Conservation (phyloP, 768 basidiomycete species). For the Xerocomus spinulosus region DNA sequence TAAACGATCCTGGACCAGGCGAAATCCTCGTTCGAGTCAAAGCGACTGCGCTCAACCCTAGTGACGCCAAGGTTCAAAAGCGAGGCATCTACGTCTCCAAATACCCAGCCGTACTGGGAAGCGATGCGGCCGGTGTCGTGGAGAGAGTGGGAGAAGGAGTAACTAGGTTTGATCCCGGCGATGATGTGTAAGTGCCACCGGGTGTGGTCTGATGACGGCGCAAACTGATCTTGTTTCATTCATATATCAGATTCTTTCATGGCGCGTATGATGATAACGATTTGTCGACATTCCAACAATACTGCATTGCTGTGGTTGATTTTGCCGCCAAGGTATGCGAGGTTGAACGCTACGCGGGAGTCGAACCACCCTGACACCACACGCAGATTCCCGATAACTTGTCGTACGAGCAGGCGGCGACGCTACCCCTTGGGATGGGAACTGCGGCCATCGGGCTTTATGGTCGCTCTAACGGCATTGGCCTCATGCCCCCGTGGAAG, state of each 20-base stretch:
- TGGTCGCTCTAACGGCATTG: slow-evolving; percentile 36
- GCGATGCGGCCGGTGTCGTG: slow-evolving; percentile 49
- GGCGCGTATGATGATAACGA: slow-evolving; percentile 37
- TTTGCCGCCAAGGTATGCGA: slow-evolving; percentile 37
- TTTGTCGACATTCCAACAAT: slow-evolving; percentile 42
- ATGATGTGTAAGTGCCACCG: slow-evolving; percentile 43
- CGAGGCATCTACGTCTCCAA: slow-evolving; percentile 35
- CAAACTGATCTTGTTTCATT: slow-evolving; percentile 24
- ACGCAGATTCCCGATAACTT: slow-evolving; percentile 42
- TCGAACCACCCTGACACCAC: slow-evolving; percentile 8
- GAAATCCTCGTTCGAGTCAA: slow-evolving; percentile 46
- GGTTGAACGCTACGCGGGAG: not conserved
- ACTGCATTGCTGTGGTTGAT: slow-evolving; percentile 37
- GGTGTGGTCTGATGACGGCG: slow-evolving; percentile 1
- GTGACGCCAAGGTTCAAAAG: slow-evolving; percentile 49
- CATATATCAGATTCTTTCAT: slow-evolving; percentile 35
- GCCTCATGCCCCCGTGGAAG: slow-evolving; percentile 38
- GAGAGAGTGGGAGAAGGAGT: slow-evolving; percentile 51
- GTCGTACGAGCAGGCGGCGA: slow-evolving; percentile 45
- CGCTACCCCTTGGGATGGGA: slow-evolving; percentile 46
- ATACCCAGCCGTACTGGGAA: slow-evolving; percentile 46
- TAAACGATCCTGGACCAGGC: slow-evolving; percentile 42
- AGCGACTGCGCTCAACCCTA: slow-evolving; percentile 48
- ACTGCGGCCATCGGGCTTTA: slow-evolving; percentile 51
- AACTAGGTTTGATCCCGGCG: slow-evolving; percentile 44